Evolutionary conservation across 1,284 basidiomycete genomes (phyloP), one percentile per base, ranked within the genome.

Genomic region (Pulchroboletus neoregius): DNA sequence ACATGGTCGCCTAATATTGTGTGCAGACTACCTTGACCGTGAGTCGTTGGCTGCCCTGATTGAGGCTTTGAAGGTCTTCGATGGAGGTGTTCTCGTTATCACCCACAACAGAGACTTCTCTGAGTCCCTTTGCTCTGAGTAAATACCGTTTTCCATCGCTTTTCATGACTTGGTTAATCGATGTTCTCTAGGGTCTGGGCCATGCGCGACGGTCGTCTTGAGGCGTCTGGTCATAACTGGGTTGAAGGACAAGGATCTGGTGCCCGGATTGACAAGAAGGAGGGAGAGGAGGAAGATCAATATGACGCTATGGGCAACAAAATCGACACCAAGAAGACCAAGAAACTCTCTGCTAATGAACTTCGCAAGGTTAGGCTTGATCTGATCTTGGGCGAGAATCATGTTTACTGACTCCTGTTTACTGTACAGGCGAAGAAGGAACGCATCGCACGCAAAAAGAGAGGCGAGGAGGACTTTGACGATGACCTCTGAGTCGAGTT

Each of bases 21-120:
- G 38, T 43, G 55, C 68, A 84, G 88, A 95, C 80, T 95, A 94
- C 75, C 84, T 97, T 69, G 94, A 96, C 76, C 90, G 94, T 71
- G 94, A 97, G 74, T 96, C 94, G 57, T 84, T 97, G 61, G 94
- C 94, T 58, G 94, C 94, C 30, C 84, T 97, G 68, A 96, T 96
- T 66, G 90, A 92, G 61, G 94, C 94, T 11, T 81, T 97, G 73
- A 95, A 96, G 82, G 79, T 80, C 69, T 97, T 95, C 71, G 92
- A 94, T 72, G 94, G 94, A 70, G 94, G 94, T 87, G 94, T 96
- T 48, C 84, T 96, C 62, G 77, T 96, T 67, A 96, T 97, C 65
- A 95, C 93, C 45, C 93, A 95, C 84, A 94, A 94, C 83, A 84
- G 89, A 58, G 94, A 96, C 79, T 97, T 97, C 80, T 95, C 92